Evolutionary conservation across 2,329 filamentous ascomycete species (phyloP), one percentile per base, ranked within the genome.

Genomic region (Claviceps citrina): DNA sequence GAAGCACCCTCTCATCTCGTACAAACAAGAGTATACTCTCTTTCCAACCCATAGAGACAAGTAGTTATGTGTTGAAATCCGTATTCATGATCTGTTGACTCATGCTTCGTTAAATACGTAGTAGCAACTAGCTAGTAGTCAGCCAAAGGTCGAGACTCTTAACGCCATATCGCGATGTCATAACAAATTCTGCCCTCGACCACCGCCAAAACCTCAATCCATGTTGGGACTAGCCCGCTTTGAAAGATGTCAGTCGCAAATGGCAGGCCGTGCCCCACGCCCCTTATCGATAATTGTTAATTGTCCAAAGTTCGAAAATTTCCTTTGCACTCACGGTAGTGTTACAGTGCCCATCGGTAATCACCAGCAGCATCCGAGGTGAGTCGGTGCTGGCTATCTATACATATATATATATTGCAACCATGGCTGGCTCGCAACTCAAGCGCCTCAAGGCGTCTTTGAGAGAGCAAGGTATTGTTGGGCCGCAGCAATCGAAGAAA

Each of bases 401-500:
- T 37, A 13, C 28, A 22, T n/a, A 26, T 19, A n/a, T 25, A 40
- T 37, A 13, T 32, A 22, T 25, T 42, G 26, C 47, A 54, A 64
- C 52, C 41, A 98, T 98, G 91, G 79, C 89, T 50, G 84, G 87
- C 46, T 98, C 93, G 10, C 93, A 98, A 67, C 72, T 98, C 43
- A 98, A 96, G 65, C 82, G 87, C 61, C 73, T 98, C 33, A 98
- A 96, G 65, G 73, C 84, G 49, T 94, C 87, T 8, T 71, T 98
- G 35, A 75, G 78, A 46, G 86, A 95, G 43, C 84, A 89, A 55
- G 91, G 91, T 40, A 79, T 98, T 38, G 78, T 87, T 31, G 85
- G 87, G 1, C 86, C 86, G 5, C 87, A 93, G 52, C 80, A 94
- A 54, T 95, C 87, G 7, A 96, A 96, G 56, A 96, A 95, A 63